Conservation (phyloP, 495 filamentous ascomycete species). For the Melanomma pulvis-pyrius region DNA sequence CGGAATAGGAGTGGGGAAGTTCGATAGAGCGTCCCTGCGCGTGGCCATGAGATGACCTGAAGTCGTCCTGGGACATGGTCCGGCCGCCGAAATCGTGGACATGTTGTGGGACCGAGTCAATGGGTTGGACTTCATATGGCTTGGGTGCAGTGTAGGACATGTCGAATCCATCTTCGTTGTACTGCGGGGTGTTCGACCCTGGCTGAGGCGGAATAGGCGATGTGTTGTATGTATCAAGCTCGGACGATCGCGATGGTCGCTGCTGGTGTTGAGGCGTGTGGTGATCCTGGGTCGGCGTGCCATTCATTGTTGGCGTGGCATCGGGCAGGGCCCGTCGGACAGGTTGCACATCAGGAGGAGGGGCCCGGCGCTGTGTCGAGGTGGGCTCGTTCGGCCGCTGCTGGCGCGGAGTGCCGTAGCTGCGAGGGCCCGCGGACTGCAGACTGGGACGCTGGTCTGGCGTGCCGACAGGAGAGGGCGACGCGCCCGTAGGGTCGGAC, state of each 20-base stretch:
- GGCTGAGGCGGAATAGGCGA: constrained; percentile 8
- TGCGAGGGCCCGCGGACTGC: constrained; percentile 28
- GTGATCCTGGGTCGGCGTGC: constrained; percentile 10
- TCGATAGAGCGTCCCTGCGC: constrained; percentile 16
- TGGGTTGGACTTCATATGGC: constrained; percentile 33
- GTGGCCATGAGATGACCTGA: constrained; percentile 18
- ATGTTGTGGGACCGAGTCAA: constrained; percentile 24
- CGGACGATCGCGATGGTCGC: background rate
- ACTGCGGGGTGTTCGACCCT: background rate
- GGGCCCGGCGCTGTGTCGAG: constrained; percentile 20
- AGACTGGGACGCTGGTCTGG: constrained; percentile 31
- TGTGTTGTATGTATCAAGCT: constrained; percentile 14
- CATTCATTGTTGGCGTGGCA: constrained; percentile 22
- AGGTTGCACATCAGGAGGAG: constrained; percentile 17
- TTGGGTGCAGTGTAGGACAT: constrained; percentile 34
- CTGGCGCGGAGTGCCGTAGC: constrained; percentile 38
- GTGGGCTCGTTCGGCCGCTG: constrained; percentile 31
- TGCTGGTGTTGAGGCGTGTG: constrained; percentile 27
- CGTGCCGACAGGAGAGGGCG: constrained; percentile 30
- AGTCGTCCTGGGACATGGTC: constrained; percentile 27
- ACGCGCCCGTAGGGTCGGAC: constrained; percentile 64
- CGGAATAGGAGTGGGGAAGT: constrained; percentile 41
- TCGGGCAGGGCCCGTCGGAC: constrained; percentile 26
- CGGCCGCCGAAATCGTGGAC: constrained; percentile 9
- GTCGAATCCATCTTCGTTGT: constrained; percentile 26